Evolutionary conservation across 352 stramenopile genomes (phyloP).

Genomic region (Phytophthora macrochlamydospora): DNA sequence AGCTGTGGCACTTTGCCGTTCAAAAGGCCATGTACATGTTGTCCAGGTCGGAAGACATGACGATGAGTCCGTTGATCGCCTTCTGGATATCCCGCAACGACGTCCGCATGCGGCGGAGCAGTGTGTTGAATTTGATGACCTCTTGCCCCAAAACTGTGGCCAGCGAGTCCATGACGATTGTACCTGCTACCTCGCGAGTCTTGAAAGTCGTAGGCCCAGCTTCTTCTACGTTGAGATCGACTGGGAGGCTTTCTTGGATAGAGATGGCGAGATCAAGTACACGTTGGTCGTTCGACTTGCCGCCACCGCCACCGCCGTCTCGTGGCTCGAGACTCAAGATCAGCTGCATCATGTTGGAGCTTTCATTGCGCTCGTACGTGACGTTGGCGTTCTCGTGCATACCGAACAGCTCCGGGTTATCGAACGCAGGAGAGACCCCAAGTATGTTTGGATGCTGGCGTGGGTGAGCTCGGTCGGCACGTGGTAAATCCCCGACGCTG

Average conservation of each 20-base stretch:
- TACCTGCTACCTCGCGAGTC: conserved; percentile 76
- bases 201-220: conserved; percentile 93
- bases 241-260: conserved; percentile 66
- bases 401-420: conserved; percentile 94
- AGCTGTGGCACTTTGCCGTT: conserved; percentile 91
- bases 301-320: conserved; percentile 62
- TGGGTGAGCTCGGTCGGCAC: conserved; percentile 66
- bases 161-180: conserved; percentile 91
- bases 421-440: conserved; percentile 84
- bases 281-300: conserved; percentile 84
- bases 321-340: conserved; percentile 92
- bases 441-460: conserved; percentile 74
- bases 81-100: conserved; percentile 84
- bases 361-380: conserved; percentile 94
- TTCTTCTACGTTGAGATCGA: conserved; percentile 81
- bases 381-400: conserved; percentile 97
- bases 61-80: conserved; percentile 88
- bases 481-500: conserved; percentile 87
- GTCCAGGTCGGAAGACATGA: conserved; percentile 96
- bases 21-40: conserved; percentile 96
- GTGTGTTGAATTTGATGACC: conserved; percentile 94
- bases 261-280: conserved; percentile 78
- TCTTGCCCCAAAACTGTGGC: conserved; percentile 94
- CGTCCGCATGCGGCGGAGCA: conserved; percentile 83
- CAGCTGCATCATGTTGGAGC: conserved; percentile 84